Conservation (phyloP, 2,329 filamentous ascomycete species). For the Aspergillus pseudoglaucus region DNA sequence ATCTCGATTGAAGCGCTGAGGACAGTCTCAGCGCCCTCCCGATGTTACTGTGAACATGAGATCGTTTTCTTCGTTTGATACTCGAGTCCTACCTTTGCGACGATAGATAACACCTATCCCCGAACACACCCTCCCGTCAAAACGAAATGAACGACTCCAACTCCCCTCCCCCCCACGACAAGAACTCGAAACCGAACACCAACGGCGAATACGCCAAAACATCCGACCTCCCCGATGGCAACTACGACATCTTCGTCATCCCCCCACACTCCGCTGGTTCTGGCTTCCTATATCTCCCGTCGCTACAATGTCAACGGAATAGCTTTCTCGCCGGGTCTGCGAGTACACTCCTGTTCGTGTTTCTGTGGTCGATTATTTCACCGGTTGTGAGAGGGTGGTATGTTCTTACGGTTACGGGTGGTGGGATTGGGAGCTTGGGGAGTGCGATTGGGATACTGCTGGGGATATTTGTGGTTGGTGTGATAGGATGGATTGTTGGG, state of each 20-base stretch:
- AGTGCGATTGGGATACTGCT: constrained; percentile 66
- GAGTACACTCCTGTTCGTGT: constrained; percentile 65
- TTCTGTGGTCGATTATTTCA: constrained; percentile 65
- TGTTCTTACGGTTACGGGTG: constrained; percentile 61
- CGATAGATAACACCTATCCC: not conserved
- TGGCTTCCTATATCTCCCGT: constrained; percentile 92
- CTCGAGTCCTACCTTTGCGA: not conserved
- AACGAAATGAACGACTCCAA: constrained; percentile 39
- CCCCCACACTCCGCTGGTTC: constrained; percentile 83
- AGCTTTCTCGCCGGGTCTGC: constrained; percentile 86
- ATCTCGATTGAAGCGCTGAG: constrained; percentile 8
- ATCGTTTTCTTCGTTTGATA: not conserved
- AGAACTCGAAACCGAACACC: constrained; percentile 56
- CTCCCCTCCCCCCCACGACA: constrained; percentile 80
- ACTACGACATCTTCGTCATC: constrained; percentile 97
- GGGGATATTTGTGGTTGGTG: constrained; percentile 64
- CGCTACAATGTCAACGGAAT: constrained; percentile 75
- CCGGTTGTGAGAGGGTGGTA: constrained; percentile 72
- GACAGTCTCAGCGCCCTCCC: constrained; percentile 10
- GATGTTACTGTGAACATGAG: constrained; percentile 14
- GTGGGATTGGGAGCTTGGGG: constrained; percentile 57
- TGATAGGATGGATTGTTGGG: constrained; percentile 72
- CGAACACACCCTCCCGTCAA: not conserved
- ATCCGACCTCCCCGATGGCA: constrained; percentile 69
- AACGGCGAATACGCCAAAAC: constrained; percentile 43